Conservation (phyloP, 225 moss, liverwort and hornwort genomes). For the Bryum argenteum region DNA sequence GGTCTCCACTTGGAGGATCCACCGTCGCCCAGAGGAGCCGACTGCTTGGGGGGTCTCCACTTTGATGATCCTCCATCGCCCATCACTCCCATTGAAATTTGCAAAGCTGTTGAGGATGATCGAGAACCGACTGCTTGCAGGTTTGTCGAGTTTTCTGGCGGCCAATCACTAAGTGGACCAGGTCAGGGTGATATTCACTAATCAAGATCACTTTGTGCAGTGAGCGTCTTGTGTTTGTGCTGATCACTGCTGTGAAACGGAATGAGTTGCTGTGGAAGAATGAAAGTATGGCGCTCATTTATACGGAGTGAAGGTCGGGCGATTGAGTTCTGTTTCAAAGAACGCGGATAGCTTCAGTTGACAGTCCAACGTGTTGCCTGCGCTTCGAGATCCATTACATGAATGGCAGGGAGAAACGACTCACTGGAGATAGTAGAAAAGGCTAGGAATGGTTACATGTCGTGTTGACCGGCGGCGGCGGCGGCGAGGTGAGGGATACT, state of each 20-base stretch:
- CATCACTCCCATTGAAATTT: neutral
- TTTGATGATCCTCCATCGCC: slow-evolving; percentile 36
- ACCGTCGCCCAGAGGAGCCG: slow-evolving; percentile 11
- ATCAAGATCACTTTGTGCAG: neutral
- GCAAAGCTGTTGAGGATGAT: neutral
- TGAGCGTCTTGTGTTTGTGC: neutral
- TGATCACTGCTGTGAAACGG: neutral
- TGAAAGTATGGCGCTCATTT: neutral
- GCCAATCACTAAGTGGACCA: too few species aligned
- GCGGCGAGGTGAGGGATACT: neutral
- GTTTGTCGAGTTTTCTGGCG: too few species aligned
- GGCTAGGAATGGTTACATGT: neutral
- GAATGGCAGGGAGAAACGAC: too few species aligned
- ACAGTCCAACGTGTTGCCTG: too few species aligned
- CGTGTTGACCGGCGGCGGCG: slow-evolving; percentile 6
- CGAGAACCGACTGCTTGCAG: too few species aligned
- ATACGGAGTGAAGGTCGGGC: neutral
- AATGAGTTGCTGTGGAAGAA: neutral
- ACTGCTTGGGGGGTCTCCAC: slow-evolving; percentile 21
- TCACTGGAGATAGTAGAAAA: neutral
- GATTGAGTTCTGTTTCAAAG: too few species aligned
- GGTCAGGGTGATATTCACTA: too few species aligned
- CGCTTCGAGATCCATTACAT: too few species aligned
- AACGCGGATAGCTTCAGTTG: too few species aligned
- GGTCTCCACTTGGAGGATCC: slow-evolving; percentile 24